Percentiles rank a stretch among this genome's conserved stretches.
These are phyloP conservation scores for Lunasporangiospora selenospora DNA, from an alignment of 192 early-diverging fungal species.

Conservation along the genomic window DNA sequence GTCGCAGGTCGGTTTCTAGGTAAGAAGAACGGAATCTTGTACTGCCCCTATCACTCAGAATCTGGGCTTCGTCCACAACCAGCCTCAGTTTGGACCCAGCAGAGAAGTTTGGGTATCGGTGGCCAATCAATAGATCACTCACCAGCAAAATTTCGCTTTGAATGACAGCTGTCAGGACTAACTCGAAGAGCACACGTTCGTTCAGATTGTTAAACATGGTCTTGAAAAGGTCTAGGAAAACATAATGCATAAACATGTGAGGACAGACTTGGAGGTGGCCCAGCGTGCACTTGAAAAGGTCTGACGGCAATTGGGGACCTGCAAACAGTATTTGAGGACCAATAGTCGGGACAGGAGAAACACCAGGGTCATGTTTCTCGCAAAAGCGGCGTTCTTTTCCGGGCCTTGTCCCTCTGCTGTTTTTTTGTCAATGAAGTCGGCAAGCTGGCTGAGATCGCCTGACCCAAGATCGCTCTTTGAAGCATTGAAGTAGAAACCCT, in stretches of 20 bases:
- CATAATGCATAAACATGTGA: constrained; percentile 13
- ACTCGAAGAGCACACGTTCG: not conserved
- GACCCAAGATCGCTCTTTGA: constrained; percentile 21
- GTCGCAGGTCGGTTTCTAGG: not conserved
- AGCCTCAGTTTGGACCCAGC: not conserved
- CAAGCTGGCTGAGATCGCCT: constrained; percentile 15
- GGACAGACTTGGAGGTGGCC: constrained; percentile 33
- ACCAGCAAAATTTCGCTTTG: constrained; percentile 5
- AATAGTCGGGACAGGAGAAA: constrained; percentile 22
- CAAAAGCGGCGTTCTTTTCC: constrained; percentile 6
- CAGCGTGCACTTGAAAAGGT: constrained; percentile 29
- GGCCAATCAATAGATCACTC: not conserved
- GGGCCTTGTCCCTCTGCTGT: not conserved
- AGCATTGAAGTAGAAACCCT: constrained; percentile 37
- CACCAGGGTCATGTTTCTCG: constrained; percentile 25
- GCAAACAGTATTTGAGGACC: constrained; percentile 22
- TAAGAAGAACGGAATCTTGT: not conserved
- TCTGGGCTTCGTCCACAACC: constrained; percentile 13
- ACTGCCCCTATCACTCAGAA: constrained; percentile 1
- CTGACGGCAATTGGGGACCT: constrained; percentile 6
- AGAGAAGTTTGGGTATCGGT: constrained; percentile 1
- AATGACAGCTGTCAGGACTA: constrained; percentile 2
- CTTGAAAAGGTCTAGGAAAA: constrained; percentile 6
- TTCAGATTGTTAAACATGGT: constrained; percentile 5
- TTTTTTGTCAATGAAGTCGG: constrained; percentile 9